Base-by-base conservation (phyloP, 352 stramenopile species). In the Pythium biforme region DNA sequence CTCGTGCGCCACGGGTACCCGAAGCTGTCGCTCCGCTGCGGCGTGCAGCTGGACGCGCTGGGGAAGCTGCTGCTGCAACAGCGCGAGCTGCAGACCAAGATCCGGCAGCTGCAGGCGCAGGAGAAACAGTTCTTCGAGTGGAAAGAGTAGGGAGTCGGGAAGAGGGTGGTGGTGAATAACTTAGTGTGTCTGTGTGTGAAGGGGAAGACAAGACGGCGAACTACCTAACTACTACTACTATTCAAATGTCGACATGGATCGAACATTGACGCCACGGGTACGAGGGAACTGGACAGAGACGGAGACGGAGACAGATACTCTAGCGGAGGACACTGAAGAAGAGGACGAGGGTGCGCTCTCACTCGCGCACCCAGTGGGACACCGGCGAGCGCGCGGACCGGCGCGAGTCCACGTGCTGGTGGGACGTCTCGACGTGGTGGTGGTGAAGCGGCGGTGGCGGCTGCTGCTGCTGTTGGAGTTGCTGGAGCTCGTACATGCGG, bases 61-160 rank as follows among this genome's bases (percentile, higher is more conserved):
- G 82, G 82, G 0, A 47, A 46, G 19, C 53, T 82, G 46, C 66
- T 88, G 10, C 66, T 78, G 20, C 70, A 80, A 41, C 79, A 76
- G 43, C 73, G 73, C 15, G 58, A 66, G 10, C 61, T 85, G 20
- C 66, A 71, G 20, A 56, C 64, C 27, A 76, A 79, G 52, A 70
- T 85, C 14, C 57, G 63, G 3, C 40, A 68, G 10, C 67, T 91
- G 52, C 71, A 78, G 27, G 61, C 66, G 19, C 53, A 71, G 29
- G 75, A 88, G 67, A 63, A 70, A 56, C 74, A 80, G 58, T 76
- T 90, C 45, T 74, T 81, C 55, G 47, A 68, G 23, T 89, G 79
- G 79, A 69, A 71, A 26, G 46, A 68, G n/a, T n/a, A n/a, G n/a
- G n/a, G n/a, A n/a, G n/a, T n/a, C 26, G 19, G 6, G 19, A 15